Percentiles rank a stretch among this genome's conserved stretches.
Evolutionary conservation across 2,329 filamentous ascomycete genomes (phyloP).

Genomic region (Botrytis sinoallii): DNA sequence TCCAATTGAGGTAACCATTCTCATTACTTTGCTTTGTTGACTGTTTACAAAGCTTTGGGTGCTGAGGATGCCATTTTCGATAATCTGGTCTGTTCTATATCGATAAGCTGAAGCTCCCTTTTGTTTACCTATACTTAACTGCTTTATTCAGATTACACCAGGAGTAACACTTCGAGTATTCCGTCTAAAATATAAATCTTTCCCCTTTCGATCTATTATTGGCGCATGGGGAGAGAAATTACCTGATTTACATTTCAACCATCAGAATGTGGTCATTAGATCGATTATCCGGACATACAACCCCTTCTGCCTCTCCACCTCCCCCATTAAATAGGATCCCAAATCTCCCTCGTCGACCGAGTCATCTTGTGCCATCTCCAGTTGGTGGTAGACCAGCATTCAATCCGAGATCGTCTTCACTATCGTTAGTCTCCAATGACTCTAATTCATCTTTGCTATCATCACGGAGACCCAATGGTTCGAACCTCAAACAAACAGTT

Average conservation of each 20-base stretch:
- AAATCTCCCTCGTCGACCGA: constrained; percentile 65
- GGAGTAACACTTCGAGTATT: neutral
- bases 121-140: neutral
- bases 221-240: neutral
- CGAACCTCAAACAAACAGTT: constrained; percentile 59
- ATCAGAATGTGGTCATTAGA: constrained; percentile 75
- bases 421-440: constrained; percentile 74
- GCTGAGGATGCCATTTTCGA: constrained; percentile 7
- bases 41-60: neutral
- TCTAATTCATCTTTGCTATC: constrained; percentile 73
- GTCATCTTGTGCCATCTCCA: constrained; percentile 65
- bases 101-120: constrained; percentile 15
- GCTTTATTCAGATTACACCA: neutral
- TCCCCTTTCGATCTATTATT: neutral
- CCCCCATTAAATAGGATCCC: constrained; percentile 61
- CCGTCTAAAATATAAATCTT: neutral
- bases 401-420: constrained; percentile 69
- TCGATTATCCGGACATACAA: constrained; percentile 71
- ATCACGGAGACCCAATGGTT: constrained; percentile 63
- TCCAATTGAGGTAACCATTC: neutral
- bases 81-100: constrained; percentile 16
- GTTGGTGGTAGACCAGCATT: constrained; percentile 66
- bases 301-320: constrained; percentile 53
- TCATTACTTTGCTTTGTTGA: neutral
- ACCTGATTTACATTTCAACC: neutral